These are phyloP conservation scores for Auxenochlorella pyrenoidosa DNA, from an alignment of 139 green algal genomes.

Conservation along the genomic window DNA sequence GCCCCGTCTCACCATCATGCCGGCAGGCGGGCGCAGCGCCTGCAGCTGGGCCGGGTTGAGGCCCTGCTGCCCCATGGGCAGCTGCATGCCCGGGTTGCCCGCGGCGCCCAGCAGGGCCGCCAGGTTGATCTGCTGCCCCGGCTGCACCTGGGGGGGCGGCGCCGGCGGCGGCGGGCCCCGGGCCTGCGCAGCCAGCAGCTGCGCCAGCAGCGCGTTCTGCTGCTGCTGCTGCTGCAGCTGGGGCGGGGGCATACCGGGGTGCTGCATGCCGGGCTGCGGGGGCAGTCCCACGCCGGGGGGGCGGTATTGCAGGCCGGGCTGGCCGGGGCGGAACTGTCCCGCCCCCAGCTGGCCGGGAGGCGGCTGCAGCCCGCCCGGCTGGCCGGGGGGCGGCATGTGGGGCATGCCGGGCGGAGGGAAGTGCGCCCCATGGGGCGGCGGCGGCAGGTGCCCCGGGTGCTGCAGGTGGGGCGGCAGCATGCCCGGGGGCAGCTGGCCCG, in stretches of 20 bases:
- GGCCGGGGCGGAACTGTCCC: background rate
- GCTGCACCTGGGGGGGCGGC: constrained; percentile 11
- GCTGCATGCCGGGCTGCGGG: constrained; percentile 18
- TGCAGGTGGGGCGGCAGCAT: constrained; percentile 26
- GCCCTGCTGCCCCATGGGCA: background rate
- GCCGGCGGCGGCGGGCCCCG: background rate
- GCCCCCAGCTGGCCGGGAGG: background rate
- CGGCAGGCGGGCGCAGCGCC: constrained; percentile 4
- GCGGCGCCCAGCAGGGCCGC: constrained; percentile 22
- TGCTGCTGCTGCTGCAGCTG: constrained; percentile 24
- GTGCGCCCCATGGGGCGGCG: background rate
- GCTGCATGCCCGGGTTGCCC: background rate
- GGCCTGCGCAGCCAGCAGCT: constrained; percentile 29
- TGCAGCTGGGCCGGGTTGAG: constrained; percentile 32
- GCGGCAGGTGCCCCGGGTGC: constrained; percentile 4
- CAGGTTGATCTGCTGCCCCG: constrained; percentile 33
- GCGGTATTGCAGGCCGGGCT: constrained; percentile 22
- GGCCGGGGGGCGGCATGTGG: constrained; percentile 2
- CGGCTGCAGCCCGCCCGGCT: constrained; percentile 1
- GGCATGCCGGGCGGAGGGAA: constrained; percentile 1
- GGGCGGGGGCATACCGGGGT: constrained; percentile 5
- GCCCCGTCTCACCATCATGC: constrained; percentile 12
- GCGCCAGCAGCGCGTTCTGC: constrained; percentile 1
- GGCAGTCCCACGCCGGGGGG: background rate
- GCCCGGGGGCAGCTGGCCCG: constrained; percentile 7